A percentile compares a stretch with the other conserved stretches of the same genome.
These are phyloP conservation scores for Oldenlandia corymbosa DNA, from an alignment of 257 asterid species.

Conservation along the genomic window DNA sequence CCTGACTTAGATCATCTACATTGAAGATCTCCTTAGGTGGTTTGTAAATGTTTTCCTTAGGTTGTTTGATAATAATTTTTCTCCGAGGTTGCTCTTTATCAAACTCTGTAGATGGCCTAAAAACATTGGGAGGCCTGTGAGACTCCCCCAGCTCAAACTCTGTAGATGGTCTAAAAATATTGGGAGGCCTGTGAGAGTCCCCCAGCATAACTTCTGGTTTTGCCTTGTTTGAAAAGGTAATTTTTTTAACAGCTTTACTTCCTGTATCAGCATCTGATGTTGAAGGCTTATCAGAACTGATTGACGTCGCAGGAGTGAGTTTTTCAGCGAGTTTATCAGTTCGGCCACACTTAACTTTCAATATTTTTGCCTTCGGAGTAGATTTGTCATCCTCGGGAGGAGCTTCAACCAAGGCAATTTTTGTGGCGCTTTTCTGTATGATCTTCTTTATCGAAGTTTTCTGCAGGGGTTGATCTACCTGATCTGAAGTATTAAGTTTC, in stretches of 20 bases:
- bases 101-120: slow-evolving; percentile 73
- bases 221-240: slow-evolving; percentile 66
- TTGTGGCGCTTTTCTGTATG: slow-evolving; percentile 49
- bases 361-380: slow-evolving; percentile 67
- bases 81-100: slow-evolving; percentile 72
- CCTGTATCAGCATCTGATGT: slow-evolving; percentile 67
- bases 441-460: slow-evolving; percentile 51
- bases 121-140: slow-evolving; percentile 58
- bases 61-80: slow-evolving; percentile 68
- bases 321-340: slow-evolving; percentile 69
- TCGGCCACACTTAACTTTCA: slow-evolving; percentile 81
- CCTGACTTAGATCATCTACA: slow-evolving; percentile 77
- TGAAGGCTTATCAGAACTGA: slow-evolving; percentile 64
- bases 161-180: slow-evolving; percentile 69
- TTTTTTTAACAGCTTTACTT: slow-evolving; percentile 56
- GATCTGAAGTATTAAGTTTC: slow-evolving; percentile 47
- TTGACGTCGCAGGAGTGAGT: slow-evolving; percentile 61
- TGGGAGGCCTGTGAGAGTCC: slow-evolving; percentile 61
- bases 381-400: slow-evolving; percentile 64
- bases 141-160: slow-evolving; percentile 61
- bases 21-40: slow-evolving; percentile 65
- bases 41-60: slow-evolving; percentile 70
- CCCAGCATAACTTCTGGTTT: slow-evolving; percentile 58
- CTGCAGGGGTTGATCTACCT: slow-evolving; percentile 55
- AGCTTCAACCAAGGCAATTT: slow-evolving; percentile 47